phyloP scores from a whole-genome alignment of 1,139 yeast species.

The Debaryomyces singareniensis region DNA sequence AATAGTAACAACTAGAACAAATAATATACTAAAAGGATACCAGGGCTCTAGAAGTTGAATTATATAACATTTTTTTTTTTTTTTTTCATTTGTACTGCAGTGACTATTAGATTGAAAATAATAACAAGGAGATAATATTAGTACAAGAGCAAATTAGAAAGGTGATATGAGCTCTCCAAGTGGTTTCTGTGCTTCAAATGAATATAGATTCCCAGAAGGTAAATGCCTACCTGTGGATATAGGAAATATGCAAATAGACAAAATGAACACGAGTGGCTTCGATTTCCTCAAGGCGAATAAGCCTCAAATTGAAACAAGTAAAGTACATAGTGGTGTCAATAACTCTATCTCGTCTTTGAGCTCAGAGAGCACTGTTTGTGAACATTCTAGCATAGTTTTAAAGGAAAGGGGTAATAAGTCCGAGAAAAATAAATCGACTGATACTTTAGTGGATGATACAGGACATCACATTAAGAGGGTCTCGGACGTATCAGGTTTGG shows the following conservation, averaged over 20 bases:
- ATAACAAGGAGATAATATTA: too few species aligned
- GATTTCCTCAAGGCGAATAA: conserved; percentile 5
- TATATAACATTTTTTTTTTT: too few species aligned
- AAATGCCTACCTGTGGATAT: background rate
- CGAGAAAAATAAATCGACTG: conserved; percentile 14
- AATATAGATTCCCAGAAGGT: conserved; percentile 9
- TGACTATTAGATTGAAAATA: too few species aligned
- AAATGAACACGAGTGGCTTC: conserved; percentile 1
- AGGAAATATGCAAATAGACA: background rate
- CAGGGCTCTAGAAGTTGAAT: too few species aligned
- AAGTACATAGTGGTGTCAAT: conserved; percentile 9
- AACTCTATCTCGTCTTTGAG: conserved; percentile 14
- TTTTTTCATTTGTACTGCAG: too few species aligned
- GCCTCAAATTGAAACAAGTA: background rate
- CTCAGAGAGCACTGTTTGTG: conserved; percentile 16
- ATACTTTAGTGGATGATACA: conserved; percentile 11
- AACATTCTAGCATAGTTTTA: conserved; percentile 5
- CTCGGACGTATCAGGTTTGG: background rate
- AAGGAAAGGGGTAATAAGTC: conserved; percentile 4
- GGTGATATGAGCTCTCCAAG: conserved; percentile 10
- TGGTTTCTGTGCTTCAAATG: conserved; percentile 13
- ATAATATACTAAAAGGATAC: too few species aligned
- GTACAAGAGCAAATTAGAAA: too few species aligned
- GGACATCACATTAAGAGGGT: background rate
- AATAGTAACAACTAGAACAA: too few species aligned